Evolutionary conservation across 345 rosid species (phyloP).

Genomic region (Cardamine chenopodiifolia): DNA sequence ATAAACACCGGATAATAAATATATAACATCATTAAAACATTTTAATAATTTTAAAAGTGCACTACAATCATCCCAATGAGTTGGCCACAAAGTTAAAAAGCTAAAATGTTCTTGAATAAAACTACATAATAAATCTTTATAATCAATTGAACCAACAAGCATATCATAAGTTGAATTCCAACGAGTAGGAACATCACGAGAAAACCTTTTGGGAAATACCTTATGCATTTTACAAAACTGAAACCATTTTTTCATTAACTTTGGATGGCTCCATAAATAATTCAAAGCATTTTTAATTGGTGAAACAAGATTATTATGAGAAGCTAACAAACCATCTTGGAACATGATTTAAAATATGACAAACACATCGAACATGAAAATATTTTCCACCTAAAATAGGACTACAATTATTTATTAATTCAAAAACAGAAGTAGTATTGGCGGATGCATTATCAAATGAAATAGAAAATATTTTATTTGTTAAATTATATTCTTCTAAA

Average conservation of each 20-base stretch:
- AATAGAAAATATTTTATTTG: conserved; percentile 1
- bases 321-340: background rate
- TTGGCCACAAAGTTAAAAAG: conserved; percentile 2
- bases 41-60: background rate
- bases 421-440: background rate
- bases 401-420: conserved; percentile 13
- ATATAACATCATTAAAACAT: background rate
- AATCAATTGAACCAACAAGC: background rate
- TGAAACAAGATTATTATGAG: background rate
- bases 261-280: background rate
- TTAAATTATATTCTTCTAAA: conserved; percentile 12
- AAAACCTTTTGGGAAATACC: background rate
- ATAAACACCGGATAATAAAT: background rate
- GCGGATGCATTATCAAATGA: background rate
- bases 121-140: conserved; percentile 10
- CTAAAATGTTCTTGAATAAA: conserved; percentile 4
- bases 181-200: background rate
- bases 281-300: conserved; percentile 4
- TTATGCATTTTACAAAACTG: conserved; percentile 11
- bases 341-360: background rate
- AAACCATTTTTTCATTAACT: background rate
- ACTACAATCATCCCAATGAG: background rate
- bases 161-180: background rate
- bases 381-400: conserved; percentile 3
- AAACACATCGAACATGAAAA: conserved; percentile 15